phyloP scores from a whole-genome alignment of 495 filamentous ascomycete genomes.

The Collariella sp. region DNA sequence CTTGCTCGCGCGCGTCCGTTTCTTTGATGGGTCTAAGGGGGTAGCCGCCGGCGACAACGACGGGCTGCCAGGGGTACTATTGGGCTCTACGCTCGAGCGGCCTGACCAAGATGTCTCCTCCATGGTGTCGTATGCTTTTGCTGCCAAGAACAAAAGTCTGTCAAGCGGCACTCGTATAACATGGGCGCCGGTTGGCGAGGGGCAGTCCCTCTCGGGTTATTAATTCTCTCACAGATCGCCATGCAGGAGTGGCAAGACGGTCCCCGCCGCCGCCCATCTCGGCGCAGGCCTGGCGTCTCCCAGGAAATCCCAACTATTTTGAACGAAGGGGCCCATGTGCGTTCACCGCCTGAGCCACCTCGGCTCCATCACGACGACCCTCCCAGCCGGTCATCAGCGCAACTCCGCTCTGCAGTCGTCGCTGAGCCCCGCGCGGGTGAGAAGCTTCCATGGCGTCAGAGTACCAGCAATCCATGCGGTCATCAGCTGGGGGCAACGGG shows the following conservation, averaged over 20 bases:
- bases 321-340: not conserved
- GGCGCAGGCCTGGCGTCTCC: not conserved
- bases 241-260: not conserved
- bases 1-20: constrained; percentile 27
- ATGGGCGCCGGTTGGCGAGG: not conserved
- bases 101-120: not conserved
- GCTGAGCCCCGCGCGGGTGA: too few species aligned
- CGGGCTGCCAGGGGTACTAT: constrained; percentile 8
- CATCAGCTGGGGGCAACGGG: too few species aligned
- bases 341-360: constrained; percentile 5
- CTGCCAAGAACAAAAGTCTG: not conserved
- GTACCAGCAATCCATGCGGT: not conserved
- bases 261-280: not conserved
- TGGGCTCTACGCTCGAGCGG: constrained; percentile 3
- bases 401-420: not conserved
- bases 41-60: constrained; percentile 7
- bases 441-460: not conserved
- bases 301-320: not conserved
- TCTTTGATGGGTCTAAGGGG: constrained; percentile 10
- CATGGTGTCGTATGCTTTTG: not conserved
- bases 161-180: not conserved
- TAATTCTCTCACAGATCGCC: not conserved
- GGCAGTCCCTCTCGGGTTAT: not conserved
- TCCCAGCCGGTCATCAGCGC: not conserved
- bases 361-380: not conserved